Percentiles rank a stretch among this genome's conserved stretches.
Conservation (phyloP, 176 grass and related monocot species). For the Poa pratensis region DNA sequence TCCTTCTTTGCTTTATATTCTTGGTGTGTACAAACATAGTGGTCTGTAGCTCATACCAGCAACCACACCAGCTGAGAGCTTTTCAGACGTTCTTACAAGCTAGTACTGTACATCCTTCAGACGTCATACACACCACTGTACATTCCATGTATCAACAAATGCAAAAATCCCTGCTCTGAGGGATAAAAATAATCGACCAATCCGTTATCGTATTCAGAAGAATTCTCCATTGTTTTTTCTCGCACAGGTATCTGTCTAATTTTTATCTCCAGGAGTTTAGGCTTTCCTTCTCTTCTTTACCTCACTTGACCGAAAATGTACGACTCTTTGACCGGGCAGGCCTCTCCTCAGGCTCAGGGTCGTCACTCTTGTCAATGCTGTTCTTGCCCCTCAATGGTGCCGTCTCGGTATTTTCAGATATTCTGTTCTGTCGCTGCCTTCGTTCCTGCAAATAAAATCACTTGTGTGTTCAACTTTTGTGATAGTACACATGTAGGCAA, state of each 20-base stretch:
- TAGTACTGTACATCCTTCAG: slow-evolving; percentile 49
- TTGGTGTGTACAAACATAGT: slow-evolving; percentile 38
- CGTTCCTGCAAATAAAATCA: slow-evolving; percentile 70
- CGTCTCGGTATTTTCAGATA: slow-evolving; percentile 53
- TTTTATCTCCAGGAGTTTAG: slow-evolving; percentile 35
- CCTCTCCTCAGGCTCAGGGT: slow-evolving; percentile 67
- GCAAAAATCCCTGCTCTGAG: slow-evolving; percentile 26
- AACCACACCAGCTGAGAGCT: slow-evolving; percentile 28
- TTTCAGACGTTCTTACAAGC: slow-evolving; percentile 34
- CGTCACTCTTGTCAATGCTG: slow-evolving; percentile 77
- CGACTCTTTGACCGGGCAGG: slow-evolving; percentile 52
- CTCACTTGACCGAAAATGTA: slow-evolving; percentile 56
- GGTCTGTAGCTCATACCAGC: slow-evolving; percentile 23
- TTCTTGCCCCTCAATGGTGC: slow-evolving; percentile 77
- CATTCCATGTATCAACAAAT: slow-evolving; percentile 56
- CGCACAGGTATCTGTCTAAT: slow-evolving; percentile 3
- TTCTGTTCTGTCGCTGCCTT: slow-evolving; percentile 64
- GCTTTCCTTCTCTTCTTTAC: slow-evolving; percentile 13
- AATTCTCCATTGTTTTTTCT: slow-evolving; percentile 15
- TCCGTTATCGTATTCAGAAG: slow-evolving; percentile 31
- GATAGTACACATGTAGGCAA: neutral
- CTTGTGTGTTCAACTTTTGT: slow-evolving; percentile 12
- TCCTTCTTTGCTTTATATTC: slow-evolving; percentile 38
- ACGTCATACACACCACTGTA: slow-evolving; percentile 52
- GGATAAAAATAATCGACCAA: slow-evolving; percentile 36